Conservation (phyloP, 225 moss, liverwort and hornwort species). For the Takakia lepidozioides region DNA sequence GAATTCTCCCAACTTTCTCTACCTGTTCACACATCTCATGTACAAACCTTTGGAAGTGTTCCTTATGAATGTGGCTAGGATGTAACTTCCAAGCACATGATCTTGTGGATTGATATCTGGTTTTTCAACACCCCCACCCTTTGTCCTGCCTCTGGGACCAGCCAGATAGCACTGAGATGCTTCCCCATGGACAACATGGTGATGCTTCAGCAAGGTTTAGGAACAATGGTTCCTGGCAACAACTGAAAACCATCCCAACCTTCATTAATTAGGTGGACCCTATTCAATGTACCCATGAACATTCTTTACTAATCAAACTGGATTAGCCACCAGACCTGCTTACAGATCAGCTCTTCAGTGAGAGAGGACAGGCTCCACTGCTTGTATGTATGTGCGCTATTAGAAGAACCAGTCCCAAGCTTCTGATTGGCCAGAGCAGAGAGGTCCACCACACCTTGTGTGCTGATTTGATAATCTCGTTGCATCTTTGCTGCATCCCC, state of each 20-base stretch:
- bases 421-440: slow-evolving; percentile 40
- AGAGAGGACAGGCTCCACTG: slow-evolving; percentile 74
- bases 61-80: too few relatives aligned
- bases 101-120: too few relatives aligned
- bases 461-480: slow-evolving; percentile 51
- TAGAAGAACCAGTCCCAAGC: slow-evolving; percentile 21
- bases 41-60: too few relatives aligned
- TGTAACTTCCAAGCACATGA: too few relatives aligned
- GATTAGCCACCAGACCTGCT: slow-evolving; percentile 26
- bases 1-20: slow-evolving; percentile 43
- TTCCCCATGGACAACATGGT: too few relatives aligned
- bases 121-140: too few relatives aligned
- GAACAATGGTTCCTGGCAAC: too few relatives aligned
- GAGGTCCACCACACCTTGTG: slow-evolving; percentile 44
- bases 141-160: too few relatives aligned
- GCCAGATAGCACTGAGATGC: too few relatives aligned
- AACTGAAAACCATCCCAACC: not conserved
- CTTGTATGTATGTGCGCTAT: slow-evolving; percentile 16
- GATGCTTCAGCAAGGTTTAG: too few relatives aligned
- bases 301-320: too few relatives aligned
- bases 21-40: slow-evolving; percentile 36
- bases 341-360: slow-evolving; percentile 67
- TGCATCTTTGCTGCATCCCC: slow-evolving; percentile 61
- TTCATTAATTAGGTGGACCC: not conserved
- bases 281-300: too few relatives aligned